Base-by-base conservation (phyloP, 441 rosid species). In the Sinapis alba region DNA sequence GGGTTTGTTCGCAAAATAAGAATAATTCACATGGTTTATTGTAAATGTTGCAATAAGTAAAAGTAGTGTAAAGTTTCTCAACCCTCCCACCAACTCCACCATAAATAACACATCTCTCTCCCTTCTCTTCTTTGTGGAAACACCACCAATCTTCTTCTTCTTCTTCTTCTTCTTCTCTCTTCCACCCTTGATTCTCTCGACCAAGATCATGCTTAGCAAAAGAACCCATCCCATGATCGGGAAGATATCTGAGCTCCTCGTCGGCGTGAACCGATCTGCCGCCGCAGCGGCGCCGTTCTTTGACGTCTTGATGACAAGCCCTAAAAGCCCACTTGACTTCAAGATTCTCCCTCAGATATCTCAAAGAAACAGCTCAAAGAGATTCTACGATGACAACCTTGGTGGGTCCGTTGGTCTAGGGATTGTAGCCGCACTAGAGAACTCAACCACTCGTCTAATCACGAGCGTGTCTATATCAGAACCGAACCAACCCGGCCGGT, bases 171-270 rank as follows among this genome's bases (percentile, higher is more conserved):
- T 68, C 53, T 15, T 0, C 30, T 32, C 38, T 63, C 24, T 34
- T 78, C 63, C 3, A 2, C n/a, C 16, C 26, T 15, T 54, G 32
- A n/a, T 63, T 68, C 70, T 16, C 66, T 68, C 69, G 30, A 36
- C 28, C n/a, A 38, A 53, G 41, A 59, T 50, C 79, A 79, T 79
- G 77, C 77, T 75, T 28, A 75, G 62, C 65, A 76, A 79, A 70
- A 79, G 83, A 79, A 75, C 74, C 6, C 83, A 75, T 62, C 83
- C 80, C 47, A 80, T 80, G 74, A 80, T 80, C 68, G 83, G 83
- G 4, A 80, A 68, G 2, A 66, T 80, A 28, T 80, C 83, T 16
- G 80, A 80, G 63, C 79, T 80, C 7, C 79, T 80, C 23, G 71
- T 80, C 47, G 71, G 77, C 9, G 78, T 62, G 5, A 80, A 80